These are phyloP conservation scores for Arthrobotrys sphaeroides DNA, from an alignment of 2,329 filamentous ascomycete genomes.

Conservation along the genomic window DNA sequence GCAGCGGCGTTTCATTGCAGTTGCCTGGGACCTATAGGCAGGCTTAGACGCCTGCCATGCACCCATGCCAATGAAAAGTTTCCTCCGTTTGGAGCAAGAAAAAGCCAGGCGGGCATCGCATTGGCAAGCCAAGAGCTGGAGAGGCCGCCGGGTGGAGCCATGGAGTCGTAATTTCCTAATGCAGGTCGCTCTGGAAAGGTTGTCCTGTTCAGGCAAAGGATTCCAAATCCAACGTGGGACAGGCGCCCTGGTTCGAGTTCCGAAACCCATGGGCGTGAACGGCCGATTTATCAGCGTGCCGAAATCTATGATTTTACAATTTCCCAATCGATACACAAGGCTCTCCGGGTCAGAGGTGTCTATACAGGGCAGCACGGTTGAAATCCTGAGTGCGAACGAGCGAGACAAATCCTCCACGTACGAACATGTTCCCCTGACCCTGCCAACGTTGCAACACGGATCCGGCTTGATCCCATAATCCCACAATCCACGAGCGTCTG, in stretches of 20 bases:
- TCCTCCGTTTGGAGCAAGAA: slow-evolving; percentile 31
- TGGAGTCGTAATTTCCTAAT: slow-evolving; percentile 43
- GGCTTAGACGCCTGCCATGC: slow-evolving; percentile 6
- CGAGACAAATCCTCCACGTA: too few species aligned
- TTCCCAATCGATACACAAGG: too few species aligned
- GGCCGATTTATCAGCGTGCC: too few species aligned
- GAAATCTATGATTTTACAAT: too few species aligned
- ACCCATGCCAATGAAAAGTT: slow-evolving; percentile 1
- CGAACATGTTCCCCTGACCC: too few species aligned
- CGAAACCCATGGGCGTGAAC: neutral
- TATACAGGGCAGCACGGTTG: too few species aligned
- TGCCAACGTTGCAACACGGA: too few species aligned
- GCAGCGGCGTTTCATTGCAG: slow-evolving; percentile 31
- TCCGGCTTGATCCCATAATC: too few species aligned
- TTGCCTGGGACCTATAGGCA: slow-evolving; percentile 7
- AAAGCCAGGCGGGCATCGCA: neutral
- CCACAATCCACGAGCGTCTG: too few species aligned
- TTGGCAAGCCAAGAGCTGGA: slow-evolving; percentile 19
- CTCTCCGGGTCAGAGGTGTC: too few species aligned
- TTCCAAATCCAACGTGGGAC: slow-evolving; percentile 51
- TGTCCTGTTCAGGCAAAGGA: slow-evolving; percentile 36
- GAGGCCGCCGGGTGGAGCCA: slow-evolving; percentile 2
- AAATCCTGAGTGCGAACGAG: too few species aligned
- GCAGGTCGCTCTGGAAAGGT: slow-evolving; percentile 30
- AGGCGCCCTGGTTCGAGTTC: too few species aligned